Percentiles rank a stretch among this genome's conserved stretches.
Evolutionary conservation across 768 basidiomycete genomes (phyloP).

Genomic region (Fomitopsis serialis): DNA sequence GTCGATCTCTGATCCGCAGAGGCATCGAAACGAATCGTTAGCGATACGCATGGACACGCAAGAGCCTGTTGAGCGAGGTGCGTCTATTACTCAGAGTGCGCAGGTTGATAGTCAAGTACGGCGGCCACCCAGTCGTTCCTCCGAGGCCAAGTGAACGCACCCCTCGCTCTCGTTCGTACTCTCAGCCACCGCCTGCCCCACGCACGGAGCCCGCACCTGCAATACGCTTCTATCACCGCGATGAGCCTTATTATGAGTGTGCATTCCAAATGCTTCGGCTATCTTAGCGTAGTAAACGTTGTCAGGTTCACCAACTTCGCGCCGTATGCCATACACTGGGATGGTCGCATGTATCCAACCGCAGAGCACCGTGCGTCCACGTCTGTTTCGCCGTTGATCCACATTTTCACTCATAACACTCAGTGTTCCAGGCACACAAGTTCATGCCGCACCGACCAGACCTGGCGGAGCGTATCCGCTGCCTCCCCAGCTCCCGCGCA

Average conservation of each 20-base stretch:
- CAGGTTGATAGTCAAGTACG: too few species aligned
- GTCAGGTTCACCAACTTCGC: slow-evolving; percentile 1
- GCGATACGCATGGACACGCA: too few species aligned
- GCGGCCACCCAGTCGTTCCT: too few species aligned
- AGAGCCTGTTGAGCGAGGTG: too few species aligned
- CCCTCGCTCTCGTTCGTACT: too few species aligned
- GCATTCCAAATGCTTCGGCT: not conserved
- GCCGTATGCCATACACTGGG: not conserved
- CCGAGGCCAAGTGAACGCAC: too few species aligned
- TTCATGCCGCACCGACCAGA: slow-evolving; percentile 4
- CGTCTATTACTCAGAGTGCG: too few species aligned
- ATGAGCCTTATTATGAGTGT: not conserved
- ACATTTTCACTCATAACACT: not conserved
- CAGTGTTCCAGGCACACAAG: slow-evolving; percentile 10
- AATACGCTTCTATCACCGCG: not conserved
- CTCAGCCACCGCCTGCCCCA: too few species aligned
- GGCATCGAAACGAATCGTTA: too few species aligned
- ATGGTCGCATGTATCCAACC: not conserved
- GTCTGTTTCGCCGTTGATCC: too few species aligned
- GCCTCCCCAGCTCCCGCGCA: slow-evolving; percentile 1
- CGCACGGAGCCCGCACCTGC: not conserved
- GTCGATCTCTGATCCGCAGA: too few species aligned
- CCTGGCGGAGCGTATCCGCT: slow-evolving; percentile 12
- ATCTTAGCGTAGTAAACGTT: not conserved
- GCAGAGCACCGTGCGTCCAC: not conserved